Conservation (phyloP, 257 asterid species). For the Datura wrightii region DNA sequence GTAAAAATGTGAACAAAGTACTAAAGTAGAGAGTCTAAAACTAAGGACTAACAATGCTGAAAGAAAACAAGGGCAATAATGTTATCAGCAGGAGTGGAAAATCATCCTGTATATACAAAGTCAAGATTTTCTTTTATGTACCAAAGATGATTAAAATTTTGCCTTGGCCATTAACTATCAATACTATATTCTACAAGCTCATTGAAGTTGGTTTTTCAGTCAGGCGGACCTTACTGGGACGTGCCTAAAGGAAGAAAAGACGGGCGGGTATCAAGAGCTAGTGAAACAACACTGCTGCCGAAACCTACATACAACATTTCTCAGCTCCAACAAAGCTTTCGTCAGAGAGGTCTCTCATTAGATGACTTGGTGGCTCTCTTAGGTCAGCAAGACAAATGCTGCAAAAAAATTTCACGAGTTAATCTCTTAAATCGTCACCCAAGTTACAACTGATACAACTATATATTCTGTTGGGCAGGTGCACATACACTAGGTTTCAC, state of each 20-base stretch:
- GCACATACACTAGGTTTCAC: constrained; percentile 87
- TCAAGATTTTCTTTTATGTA: too few species aligned
- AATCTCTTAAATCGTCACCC: not conserved
- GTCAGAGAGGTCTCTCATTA: constrained; percentile 68
- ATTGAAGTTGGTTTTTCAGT: constrained; percentile 38
- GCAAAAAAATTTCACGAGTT: not conserved
- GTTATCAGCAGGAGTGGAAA: not conserved
- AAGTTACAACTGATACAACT: not conserved
- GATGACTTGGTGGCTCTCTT: constrained; percentile 73
- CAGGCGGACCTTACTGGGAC: constrained; percentile 81
- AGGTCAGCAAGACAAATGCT: constrained; percentile 44
- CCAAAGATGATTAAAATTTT: too few species aligned
- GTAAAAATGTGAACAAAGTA: not conserved
- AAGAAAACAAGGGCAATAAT: not conserved
- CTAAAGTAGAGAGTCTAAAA: not conserved
- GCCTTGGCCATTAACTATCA: too few species aligned
- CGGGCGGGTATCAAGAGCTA: constrained; percentile 72
- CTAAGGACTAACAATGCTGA: not conserved
- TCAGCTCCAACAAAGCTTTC: constrained; percentile 65
- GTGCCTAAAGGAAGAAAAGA: constrained; percentile 86
- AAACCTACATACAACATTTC: constrained; percentile 63
- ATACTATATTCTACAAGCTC: not conserved
- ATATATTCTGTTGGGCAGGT: constrained; percentile 47
- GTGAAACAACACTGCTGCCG: constrained; percentile 66
- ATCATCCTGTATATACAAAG: too few species aligned